Evolutionary conservation across 306 rosid genomes (phyloP), one percentile per base, ranked within the genome.

Genomic region (Malus fusca): DNA sequence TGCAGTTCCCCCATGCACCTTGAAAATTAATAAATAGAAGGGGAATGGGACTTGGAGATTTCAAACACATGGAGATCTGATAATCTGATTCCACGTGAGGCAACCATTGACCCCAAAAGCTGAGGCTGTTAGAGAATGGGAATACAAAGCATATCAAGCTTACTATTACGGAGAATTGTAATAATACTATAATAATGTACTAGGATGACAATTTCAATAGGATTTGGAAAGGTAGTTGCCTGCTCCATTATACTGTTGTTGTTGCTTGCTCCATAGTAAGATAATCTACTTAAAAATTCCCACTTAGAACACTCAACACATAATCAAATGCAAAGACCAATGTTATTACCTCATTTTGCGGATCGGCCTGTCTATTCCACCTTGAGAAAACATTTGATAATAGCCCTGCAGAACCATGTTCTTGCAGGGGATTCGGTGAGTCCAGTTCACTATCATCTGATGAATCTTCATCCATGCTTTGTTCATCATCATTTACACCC

Each of bases 361-460:
- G 80, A 37, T 7, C 9, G 10, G 42, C 42, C 42, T 7, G 42
- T 1, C 42, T 37, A 37, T 37, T 37, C 42, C 42, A 37, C 10
- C 42, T 7, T 7, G 42, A 37, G 42, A 37, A 37, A 37, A 37
- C 42, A 37, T 37, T 37, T 37, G 42, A 37, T 37, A 37, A 37
- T 37, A 7, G 42, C 42, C 42, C 42, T 37, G 10, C 42, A 37
- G 42, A 37, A 37, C 42, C 42, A 37, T 37, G 42, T 37, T 37
- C 42, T 37, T 37, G 42, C 42, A 37, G 42, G 42, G 42, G 42
- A 82, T 52, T 80, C 3, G 83, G 73, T 81, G 71, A 81, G 58
- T 84, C 93, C 26, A 72, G 59, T 80, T 90, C 93, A 71, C 89
- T 78, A 61, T 88, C 92, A 83, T 84, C 89, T 35, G 92, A 88